Conservation (phyloP, 352 stramenopile genomes). For the Globisporangium cystogenes region DNA sequence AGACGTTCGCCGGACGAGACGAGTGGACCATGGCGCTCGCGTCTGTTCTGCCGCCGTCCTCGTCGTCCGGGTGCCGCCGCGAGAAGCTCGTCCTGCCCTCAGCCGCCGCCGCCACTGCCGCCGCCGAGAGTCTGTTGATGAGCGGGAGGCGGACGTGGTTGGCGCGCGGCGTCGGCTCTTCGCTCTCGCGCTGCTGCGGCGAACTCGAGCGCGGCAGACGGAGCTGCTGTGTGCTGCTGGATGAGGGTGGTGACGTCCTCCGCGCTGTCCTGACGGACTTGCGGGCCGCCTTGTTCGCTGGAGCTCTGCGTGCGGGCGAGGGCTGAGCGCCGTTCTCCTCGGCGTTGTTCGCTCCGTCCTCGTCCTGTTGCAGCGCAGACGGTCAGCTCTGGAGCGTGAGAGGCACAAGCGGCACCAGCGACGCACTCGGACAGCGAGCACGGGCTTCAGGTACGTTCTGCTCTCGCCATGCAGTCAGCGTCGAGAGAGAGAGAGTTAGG, state of each 20-base stretch:
- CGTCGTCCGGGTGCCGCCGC: background rate
- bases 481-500: background rate
- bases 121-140: background rate
- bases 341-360: background rate
- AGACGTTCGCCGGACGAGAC: constrained; percentile 11
- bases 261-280: background rate
- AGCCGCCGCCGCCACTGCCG: background rate
- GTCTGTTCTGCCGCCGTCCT: background rate
- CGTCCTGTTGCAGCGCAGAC: background rate
- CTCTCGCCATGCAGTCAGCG: constrained; percentile 4
- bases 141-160: constrained; percentile 6
- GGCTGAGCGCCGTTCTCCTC: background rate
- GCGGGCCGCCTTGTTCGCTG: background rate
- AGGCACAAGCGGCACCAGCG: background rate
- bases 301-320: background rate
- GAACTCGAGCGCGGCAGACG: background rate
- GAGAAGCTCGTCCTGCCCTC: constrained; percentile 7
- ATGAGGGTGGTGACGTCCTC: constrained; percentile 3
- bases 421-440: constrained; percentile 31
- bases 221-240: background rate
- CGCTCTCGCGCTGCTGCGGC: background rate
- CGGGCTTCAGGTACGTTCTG: constrained; percentile 54
- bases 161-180: background rate
- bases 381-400: too few relatives aligned
- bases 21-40: constrained; percentile 6